Conservation (phyloP, 768 basidiomycete genomes). For the Mycena albidolilacea region DNA sequence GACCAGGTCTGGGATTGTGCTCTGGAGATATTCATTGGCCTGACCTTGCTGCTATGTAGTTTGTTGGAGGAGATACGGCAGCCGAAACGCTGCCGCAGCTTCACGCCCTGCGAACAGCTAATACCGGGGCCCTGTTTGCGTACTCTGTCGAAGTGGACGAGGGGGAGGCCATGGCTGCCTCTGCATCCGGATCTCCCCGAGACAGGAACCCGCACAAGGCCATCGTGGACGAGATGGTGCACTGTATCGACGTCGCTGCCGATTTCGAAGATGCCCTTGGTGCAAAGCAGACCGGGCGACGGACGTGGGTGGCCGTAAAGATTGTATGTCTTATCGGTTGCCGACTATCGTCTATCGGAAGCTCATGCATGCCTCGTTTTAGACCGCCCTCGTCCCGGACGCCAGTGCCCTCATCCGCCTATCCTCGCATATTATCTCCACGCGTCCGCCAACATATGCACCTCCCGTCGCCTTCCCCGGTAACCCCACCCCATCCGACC, state of each 20-base stretch:
- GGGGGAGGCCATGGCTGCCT: constrained; percentile 57
- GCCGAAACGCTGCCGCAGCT: constrained; percentile 78
- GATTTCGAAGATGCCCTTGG: constrained; percentile 77
- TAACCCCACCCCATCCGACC: constrained; percentile 70
- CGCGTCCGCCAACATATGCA: constrained; percentile 52
- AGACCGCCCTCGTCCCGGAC: constrained; percentile 82
- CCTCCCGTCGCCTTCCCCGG: constrained; percentile 74
- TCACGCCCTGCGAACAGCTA: constrained; percentile 69
- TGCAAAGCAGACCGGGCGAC: constrained; percentile 54
- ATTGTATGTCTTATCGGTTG: constrained; percentile 62
- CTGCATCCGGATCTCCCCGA: constrained; percentile 41
- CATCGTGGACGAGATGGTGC: constrained; percentile 82
- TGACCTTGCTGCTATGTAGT: constrained; percentile 58
- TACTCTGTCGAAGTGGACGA: constrained; percentile 92
- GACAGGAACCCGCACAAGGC: constrained; percentile 65
- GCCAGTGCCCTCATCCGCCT: constrained; percentile 72
- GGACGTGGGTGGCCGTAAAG: constrained; percentile 91
- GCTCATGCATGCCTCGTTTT: constrained; percentile 9
- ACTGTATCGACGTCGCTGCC: constrained; percentile 83
- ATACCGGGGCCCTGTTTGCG: constrained; percentile 83
- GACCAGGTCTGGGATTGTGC: constrained; percentile 67
- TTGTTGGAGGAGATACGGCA: constrained; percentile 91
- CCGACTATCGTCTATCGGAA: background rate
- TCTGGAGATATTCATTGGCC: background rate
- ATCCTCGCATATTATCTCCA: constrained; percentile 69